Evolutionary conservation across 495 filamentous ascomycete genomes (phyloP), one percentile per base, ranked within the genome.

Genomic region (Aspergillus egyptiacus): DNA sequence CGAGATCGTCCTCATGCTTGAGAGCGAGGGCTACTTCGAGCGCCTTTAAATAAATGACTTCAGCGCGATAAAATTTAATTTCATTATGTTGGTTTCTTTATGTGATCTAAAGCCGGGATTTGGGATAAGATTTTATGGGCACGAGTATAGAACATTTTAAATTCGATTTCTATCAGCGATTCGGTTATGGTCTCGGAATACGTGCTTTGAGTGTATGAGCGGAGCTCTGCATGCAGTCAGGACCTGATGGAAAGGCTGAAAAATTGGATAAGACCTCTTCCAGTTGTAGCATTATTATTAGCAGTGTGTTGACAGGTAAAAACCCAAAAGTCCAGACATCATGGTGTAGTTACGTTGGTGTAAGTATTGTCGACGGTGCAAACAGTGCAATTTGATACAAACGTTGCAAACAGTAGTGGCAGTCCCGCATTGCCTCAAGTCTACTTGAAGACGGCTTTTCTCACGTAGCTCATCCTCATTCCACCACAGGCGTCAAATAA

Each of bases 1-100:
- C 74, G 89, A 96, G 80, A 97, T 98, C 58, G 77, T 98, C 51
- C 75, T 98, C 55, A 71, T 96, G 73, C 71, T 98, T 40, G 93
- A 98, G 79, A 84, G 81, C 61, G 75, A 86, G 54, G 94, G 93
- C n/a, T 79, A 95, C 68, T 67, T 75, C 35, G 72, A 75, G 58
- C 64, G 64, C 41, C 46, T 55, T 47, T 64, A 69, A 41, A 54
- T 18, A 69, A 41, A 54, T 18, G 24, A 41, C 25, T 13, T 46
- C 23, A 15, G 40, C 35, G 39, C 33, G 23, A 8, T 40, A 40
- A 4, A 25, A 5, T 20, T 25, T 53, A 13, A 40, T 48, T 38
- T 47, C 50, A 10, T 23, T 50, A 50, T 40, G 15, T 57, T 51
- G 41, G 18, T 55, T 51, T 56, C 31, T 18, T 58, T 59, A 50